Conservation (phyloP, 192 early-diverging fungal species). For the Backusella parvicylindrica region DNA sequence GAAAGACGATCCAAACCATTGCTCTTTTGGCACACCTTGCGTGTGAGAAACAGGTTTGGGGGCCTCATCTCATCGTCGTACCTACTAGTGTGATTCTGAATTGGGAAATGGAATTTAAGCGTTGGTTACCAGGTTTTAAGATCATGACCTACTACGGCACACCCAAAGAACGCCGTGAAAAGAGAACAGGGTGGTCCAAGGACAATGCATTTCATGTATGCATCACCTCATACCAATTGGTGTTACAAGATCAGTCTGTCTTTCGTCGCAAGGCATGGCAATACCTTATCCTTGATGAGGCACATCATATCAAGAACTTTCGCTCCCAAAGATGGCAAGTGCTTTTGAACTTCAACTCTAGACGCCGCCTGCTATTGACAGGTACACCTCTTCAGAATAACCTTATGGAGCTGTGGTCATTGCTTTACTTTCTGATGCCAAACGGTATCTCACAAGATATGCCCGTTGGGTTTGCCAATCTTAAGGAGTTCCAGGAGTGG, state of each 20-base stretch:
- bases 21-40: conserved; percentile 65
- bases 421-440: conserved; percentile 86
- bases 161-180: conserved; percentile 61
- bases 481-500: conserved; percentile 83
- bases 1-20: conserved; percentile 67
- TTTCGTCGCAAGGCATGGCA: conserved; percentile 64
- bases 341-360: conserved; percentile 64
- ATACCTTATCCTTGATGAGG: conserved; percentile 67
- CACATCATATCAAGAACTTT: conserved; percentile 76
- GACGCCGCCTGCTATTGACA: conserved; percentile 70
- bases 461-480: conserved; percentile 79
- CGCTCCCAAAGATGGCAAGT: conserved; percentile 73
- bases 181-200: conserved; percentile 54
- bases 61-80: conserved; percentile 72
- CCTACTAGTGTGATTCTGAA: conserved; percentile 75
- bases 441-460: conserved; percentile 50
- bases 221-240: conserved; percentile 63
- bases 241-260: conserved; percentile 50
- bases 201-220: conserved; percentile 61
- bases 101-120: conserved; percentile 73
- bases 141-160: conserved; percentile 77
- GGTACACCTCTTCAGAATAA: conserved; percentile 90
- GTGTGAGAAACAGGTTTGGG: conserved; percentile 57
- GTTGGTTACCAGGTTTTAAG: conserved; percentile 71
- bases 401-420: conserved; percentile 83